Percentiles rank a stretch among this genome's conserved stretches.
phyloP scores from a whole-genome alignment of 2,329 filamentous ascomycete species.

The Trichoderma sp. region DNA sequence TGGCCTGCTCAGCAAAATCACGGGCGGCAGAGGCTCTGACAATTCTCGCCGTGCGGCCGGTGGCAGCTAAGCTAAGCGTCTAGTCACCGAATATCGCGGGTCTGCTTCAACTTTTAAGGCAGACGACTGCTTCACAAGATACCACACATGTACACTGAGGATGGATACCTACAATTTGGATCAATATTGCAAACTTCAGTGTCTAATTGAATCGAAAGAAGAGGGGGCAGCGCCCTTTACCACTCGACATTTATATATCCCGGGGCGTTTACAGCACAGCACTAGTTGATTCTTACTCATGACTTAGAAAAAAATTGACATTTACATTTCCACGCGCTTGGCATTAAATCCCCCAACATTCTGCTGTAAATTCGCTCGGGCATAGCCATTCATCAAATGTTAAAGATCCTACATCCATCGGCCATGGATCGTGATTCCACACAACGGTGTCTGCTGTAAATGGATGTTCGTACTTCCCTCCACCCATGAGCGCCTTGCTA shows the following conservation, averaged over 20 bases:
- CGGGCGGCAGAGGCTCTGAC: background rate
- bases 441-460: background rate
- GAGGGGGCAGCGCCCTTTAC: background rate
- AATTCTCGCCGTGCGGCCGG: slow-evolving; percentile 1
- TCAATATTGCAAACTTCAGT: background rate
- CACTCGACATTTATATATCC: background rate
- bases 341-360: background rate
- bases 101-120: background rate
- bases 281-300: background rate
- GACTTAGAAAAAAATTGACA: background rate
- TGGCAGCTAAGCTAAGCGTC: background rate
- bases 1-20: slow-evolving; percentile 4
- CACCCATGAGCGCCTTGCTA: background rate
- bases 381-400: slow-evolving; percentile 25
- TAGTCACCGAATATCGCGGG: background rate
- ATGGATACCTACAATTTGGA: background rate
- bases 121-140: background rate
- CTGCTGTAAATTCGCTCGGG: background rate
- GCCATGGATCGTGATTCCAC: background rate
- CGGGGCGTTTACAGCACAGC: slow-evolving; percentile 4
- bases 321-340: background rate
- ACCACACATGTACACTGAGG: background rate
- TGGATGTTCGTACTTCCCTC: too few relatives aligned
- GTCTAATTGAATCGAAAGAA: background rate
- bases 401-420: slow-evolving; percentile 19